A percentile compares a stretch with the other conserved stretches of the same genome.
Conservation (phyloP, 2,329 filamentous ascomycete genomes). For the Fusarium nematophilum region DNA sequence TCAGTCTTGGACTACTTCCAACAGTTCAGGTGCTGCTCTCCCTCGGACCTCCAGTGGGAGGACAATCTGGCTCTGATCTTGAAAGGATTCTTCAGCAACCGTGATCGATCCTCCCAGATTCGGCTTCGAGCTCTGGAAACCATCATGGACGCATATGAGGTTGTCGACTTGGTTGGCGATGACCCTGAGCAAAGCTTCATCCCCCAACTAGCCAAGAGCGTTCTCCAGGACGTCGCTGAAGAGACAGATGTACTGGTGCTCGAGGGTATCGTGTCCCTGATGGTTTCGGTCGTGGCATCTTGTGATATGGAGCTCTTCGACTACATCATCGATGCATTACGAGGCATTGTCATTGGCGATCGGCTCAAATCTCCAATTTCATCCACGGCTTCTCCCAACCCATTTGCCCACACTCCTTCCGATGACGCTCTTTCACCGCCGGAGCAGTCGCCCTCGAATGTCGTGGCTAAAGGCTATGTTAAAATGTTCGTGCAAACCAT, state of each 20-base stretch:
- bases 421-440: slow-evolving; percentile 40
- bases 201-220: slow-evolving; percentile 67
- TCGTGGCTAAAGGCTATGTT: slow-evolving; percentile 77
- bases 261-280: slow-evolving; percentile 72
- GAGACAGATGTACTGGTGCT: slow-evolving; percentile 75
- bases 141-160: slow-evolving; percentile 69
- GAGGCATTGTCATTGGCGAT: slow-evolving; percentile 62
- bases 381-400: slow-evolving; percentile 43
- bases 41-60: slow-evolving; percentile 76
- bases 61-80: slow-evolving; percentile 70
- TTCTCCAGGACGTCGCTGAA: slow-evolving; percentile 69
- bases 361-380: slow-evolving; percentile 56
- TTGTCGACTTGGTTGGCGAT: slow-evolving; percentile 68
- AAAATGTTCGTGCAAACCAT: slow-evolving; percentile 81
- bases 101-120: slow-evolving; percentile 68
- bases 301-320: slow-evolving; percentile 70
- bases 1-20: slow-evolving; percentile 75
- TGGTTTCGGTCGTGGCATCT: slow-evolving; percentile 71
- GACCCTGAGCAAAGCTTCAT: slow-evolving; percentile 69
- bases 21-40: slow-evolving; percentile 77
- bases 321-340: slow-evolving; percentile 65
- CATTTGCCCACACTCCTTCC: slow-evolving; percentile 31
- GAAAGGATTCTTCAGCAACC: slow-evolving; percentile 72
- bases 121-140: slow-evolving; percentile 71
- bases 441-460: slow-evolving; percentile 71